A percentile compares a stretch with the other conserved stretches of the same genome.
These are phyloP conservation scores for Cubamyces sp. DNA, from an alignment of 768 basidiomycete species.

Conservation along the genomic window DNA sequence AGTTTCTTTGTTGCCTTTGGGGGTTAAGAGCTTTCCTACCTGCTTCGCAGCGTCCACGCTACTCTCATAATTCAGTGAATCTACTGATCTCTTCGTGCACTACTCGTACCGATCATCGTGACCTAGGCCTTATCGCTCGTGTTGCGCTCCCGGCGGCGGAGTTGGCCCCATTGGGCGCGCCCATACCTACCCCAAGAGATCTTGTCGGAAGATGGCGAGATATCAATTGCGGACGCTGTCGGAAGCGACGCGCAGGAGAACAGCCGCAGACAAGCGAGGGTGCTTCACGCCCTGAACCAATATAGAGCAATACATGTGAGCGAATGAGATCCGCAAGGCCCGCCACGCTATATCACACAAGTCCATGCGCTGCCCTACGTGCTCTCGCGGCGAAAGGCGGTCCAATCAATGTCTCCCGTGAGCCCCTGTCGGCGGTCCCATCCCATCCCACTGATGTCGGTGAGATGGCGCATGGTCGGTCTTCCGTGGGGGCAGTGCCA, in stretches of 20 bases:
- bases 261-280: constrained; percentile 1
- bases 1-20: constrained; percentile 21
- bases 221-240: constrained; percentile 5
- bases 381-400: constrained; percentile 13
- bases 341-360: constrained; percentile 8
- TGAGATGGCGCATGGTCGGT: constrained; percentile 80
- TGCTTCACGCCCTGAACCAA: constrained; percentile 6
- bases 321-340: neutral
- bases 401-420: constrained; percentile 20
- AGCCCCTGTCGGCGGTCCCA: constrained; percentile 14
- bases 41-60: constrained; percentile 9
- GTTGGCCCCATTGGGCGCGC: neutral
- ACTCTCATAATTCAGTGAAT: constrained; percentile 7
- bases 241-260: constrained; percentile 2
- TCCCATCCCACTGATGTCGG: constrained; percentile 47
- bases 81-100: constrained; percentile 6
- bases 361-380: neutral
- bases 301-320: constrained; percentile 20
- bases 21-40: neutral
- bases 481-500: constrained; percentile 91
- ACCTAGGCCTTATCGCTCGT: constrained; percentile 6
- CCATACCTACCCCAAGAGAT: constrained; percentile 3
- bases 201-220: neutral
- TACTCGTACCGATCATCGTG: neutral
- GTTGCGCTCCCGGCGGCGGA: constrained; percentile 1